Conservation (phyloP, 371 early-diverging fungal species). For the Umbelopsis sp. region DNA sequence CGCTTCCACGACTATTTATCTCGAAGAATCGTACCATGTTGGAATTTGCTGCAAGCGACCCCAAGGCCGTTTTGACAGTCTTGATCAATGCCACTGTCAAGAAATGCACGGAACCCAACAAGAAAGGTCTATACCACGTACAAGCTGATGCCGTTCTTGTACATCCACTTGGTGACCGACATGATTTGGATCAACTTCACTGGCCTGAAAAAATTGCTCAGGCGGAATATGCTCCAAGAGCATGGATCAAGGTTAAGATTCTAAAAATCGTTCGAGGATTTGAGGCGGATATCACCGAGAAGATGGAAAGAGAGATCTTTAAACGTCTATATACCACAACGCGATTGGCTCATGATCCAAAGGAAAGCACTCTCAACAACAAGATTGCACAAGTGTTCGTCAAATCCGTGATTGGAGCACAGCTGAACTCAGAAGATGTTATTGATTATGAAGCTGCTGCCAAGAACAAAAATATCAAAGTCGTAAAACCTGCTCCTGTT, state of each 20-base stretch:
- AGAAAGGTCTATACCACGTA: slow-evolving; percentile 29
- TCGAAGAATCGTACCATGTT: slow-evolving; percentile 47
- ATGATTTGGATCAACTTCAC: slow-evolving; percentile 31
- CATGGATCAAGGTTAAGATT: slow-evolving; percentile 42
- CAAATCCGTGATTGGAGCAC: neutral
- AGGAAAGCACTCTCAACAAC: neutral
- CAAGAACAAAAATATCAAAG: neutral
- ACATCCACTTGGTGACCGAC: slow-evolving; percentile 39
- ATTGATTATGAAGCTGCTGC: slow-evolving; percentile 13
- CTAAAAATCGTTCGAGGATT: slow-evolving; percentile 31
- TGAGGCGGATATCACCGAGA: slow-evolving; percentile 28
- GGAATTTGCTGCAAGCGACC: slow-evolving; percentile 32
- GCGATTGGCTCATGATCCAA: slow-evolving; percentile 23
- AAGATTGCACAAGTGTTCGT: slow-evolving; percentile 1
- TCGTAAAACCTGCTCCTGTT: neutral
- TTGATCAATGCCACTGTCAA: slow-evolving; percentile 38
- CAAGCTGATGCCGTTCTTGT: slow-evolving; percentile 36
- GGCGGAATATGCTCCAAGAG: slow-evolving; percentile 41
- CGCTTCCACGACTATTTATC: slow-evolving; percentile 48
- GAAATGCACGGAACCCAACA: slow-evolving; percentile 18
- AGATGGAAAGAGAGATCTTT: slow-evolving; percentile 40
- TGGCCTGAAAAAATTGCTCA: slow-evolving; percentile 20
- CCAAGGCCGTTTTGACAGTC: slow-evolving; percentile 34
- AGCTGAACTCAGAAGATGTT: neutral
- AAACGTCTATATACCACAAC: slow-evolving; percentile 40